Base-by-base conservation (phyloP, 2,329 filamentous ascomycete genomes). In the Fusarium kyushuense region DNA sequence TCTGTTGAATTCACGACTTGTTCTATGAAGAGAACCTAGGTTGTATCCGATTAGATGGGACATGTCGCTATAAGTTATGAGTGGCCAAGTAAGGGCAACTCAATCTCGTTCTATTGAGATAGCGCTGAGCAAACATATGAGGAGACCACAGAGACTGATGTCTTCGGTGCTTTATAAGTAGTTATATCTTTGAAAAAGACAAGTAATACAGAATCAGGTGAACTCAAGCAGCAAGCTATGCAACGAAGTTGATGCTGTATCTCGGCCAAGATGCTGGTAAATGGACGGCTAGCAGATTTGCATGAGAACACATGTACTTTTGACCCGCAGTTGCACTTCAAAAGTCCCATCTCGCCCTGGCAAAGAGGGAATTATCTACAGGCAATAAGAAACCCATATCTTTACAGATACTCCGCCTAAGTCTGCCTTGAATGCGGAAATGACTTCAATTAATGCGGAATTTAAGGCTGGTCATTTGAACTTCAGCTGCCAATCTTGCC, bases 1-100 rank as follows among this genome's bases (percentile, higher is more conserved):
- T 17, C 41, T 25, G 41, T 65, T 65, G n/a, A 49, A 16, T 12
- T 42, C 36, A 4, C 38, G 38, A 23, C 49, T 58, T 42, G 55
- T 41, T 17, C 42, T 29, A 8, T 71, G 68, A 21, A 71, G 68
- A 16, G 47, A 33, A 4, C 29, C 42, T n/a, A 48, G 19, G 12
- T 70, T 59, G 10, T 61, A 58, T 21, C 54, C 57, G 60, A 71
- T 56, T 14, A 71, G 23, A 14, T 71, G 61, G 5, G 67, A 70
- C 67, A 70, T 70, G 35, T 21, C 43, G 19, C 3, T 36, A 33
- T 30, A 13, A 19, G 16, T 12, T 7, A 16, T 49, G 21, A 36
- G n/a, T 13, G 41, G 1, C n/a, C 12, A 45, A 41, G 13, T 25
- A 17, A 27, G n/a, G 23, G 9, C 35, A 40, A 13, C 12, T 10